Evolutionary conservation across 73 alveolate genomes (phyloP), one percentile per base, ranked within the genome.

Genomic region (Paramecium caudatum): DNA sequence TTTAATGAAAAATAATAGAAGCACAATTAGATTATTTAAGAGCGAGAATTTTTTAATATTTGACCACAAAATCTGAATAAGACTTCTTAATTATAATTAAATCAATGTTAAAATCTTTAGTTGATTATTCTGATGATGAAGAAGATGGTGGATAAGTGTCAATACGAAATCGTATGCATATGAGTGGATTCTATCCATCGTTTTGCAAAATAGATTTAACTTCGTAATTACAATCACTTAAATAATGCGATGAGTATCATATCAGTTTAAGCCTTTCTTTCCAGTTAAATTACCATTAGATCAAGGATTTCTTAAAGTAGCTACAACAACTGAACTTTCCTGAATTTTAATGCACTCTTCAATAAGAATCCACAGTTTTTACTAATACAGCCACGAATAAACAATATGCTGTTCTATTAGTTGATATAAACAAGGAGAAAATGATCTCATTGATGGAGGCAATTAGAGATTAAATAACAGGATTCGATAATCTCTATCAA

Each of bases 181-280:
- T 50, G 78, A 50, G 78, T 50, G 78, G 78, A 19, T 50, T 50
- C 30, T 50, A 50, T 17, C 78, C 78, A 50, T 50, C 78, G 30
- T 50, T 50, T 50, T 50, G 78, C 15, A 50, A 50, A 50, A 50
- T 50, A 9, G 78, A 50, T 50, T 15, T 50, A 1, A 50, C 78
- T 19, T 50, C 78, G 8, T 50, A 50, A 50, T 50, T 50, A 0
- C 78, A 34, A 25, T 4, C 7, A 16, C 9, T 16, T 3, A 50
- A 50, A 50, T 50, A n/a, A 17, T 2, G 3, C 2, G 9, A 19
- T 25, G 78, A 50, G 13, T 50, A 19, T 21, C 78, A 50, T 21
- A 50, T 50, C 7, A 50, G 78, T 17, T 50, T 50, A 21, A 50
- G 78, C 13, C 78, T 50, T 19, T 25, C 21, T 17, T 50, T 50